These are phyloP conservation scores for Neurospora sp. DNA, from an alignment of 495 filamentous ascomycete genomes.

Conservation along the genomic window DNA sequence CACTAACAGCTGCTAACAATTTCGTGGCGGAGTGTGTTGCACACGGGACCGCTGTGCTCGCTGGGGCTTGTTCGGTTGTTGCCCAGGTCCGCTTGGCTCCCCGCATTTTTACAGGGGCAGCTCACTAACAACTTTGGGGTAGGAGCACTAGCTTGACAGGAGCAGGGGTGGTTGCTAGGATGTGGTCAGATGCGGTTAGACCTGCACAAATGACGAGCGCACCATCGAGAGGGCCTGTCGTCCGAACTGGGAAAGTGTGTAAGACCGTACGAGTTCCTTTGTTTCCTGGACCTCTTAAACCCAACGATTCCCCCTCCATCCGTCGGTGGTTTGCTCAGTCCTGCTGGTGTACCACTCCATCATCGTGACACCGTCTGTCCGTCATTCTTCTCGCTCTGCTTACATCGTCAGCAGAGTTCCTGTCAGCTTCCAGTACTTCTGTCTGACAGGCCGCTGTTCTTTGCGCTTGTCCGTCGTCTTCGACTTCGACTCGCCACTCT, in stretches of 20 bases:
- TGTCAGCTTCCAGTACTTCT: background rate
- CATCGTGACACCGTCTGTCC: background rate
- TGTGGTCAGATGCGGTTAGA: background rate
- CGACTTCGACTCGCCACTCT: background rate
- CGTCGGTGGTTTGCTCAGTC: background rate
- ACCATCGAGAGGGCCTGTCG: background rate
- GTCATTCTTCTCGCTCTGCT: background rate
- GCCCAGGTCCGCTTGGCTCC: background rate
- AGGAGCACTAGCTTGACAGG: background rate
- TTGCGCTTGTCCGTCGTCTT: background rate
- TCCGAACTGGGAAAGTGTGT: background rate
- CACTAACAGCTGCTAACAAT: background rate
- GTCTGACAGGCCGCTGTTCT: background rate
- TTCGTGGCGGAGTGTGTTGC: background rate
- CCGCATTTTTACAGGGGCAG: background rate
- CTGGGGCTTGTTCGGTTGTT: background rate
- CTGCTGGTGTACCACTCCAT: background rate
- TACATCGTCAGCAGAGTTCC: background rate
- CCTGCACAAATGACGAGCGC: background rate
- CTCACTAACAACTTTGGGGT: background rate
- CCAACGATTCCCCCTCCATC: background rate
- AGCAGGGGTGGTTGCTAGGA: background rate
- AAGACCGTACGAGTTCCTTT: background rate
- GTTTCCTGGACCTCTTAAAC: background rate
- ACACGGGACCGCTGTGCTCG: background rate